Base-by-base conservation (phyloP, 768 basidiomycete species). In the Russula earlei region DNA sequence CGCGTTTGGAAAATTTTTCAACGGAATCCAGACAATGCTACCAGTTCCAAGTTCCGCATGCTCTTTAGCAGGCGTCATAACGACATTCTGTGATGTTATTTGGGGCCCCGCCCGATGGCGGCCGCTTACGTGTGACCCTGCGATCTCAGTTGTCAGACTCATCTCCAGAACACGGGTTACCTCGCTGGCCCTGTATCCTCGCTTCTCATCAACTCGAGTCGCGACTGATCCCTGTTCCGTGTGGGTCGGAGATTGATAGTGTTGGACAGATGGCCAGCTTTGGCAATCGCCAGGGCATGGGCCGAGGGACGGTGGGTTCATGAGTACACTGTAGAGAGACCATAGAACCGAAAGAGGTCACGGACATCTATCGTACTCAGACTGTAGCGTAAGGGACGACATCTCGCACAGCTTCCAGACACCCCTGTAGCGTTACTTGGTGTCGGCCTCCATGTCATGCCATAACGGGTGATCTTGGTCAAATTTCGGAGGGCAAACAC, bases 121-220 rank as follows among this genome's bases (percentile, higher is more conserved):
- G 17, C 31, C 29, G 25, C 12, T 31, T 43, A 14, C 31, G 24
- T 17, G 27, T 17, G 4, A 10, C 34, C 34, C 17, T 14, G 41
- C 52, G 36, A 53, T 49, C 47, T 44, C 57, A 40, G 34, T 19
- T 37, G 33, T 53, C 25, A 29, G 38, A 15, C n/a, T 44, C 46
- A 37, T 19, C 37, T 36, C 25, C 42, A 42, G 17, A 42, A 49
- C 24, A 22, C 29, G n/a, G 34, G 36, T 29, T 25, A 34, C 15
- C n/a, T 25, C 10, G 12, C n/a, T 12, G 14, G 19, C 19, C 20
- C 38, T 48, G 25, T 38, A 24, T 43, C 44, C 45, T 53, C 46
- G 44, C 45, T 34, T 48, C 45, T 34, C 19, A 9, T 38, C 24
- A 17, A 27, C 20, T 42, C 20, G 22, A 5, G 14, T 15, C 40